Evolutionary conservation across 805 yeast genomes (phyloP).

Genomic region (Candida nanaspora): DNA sequence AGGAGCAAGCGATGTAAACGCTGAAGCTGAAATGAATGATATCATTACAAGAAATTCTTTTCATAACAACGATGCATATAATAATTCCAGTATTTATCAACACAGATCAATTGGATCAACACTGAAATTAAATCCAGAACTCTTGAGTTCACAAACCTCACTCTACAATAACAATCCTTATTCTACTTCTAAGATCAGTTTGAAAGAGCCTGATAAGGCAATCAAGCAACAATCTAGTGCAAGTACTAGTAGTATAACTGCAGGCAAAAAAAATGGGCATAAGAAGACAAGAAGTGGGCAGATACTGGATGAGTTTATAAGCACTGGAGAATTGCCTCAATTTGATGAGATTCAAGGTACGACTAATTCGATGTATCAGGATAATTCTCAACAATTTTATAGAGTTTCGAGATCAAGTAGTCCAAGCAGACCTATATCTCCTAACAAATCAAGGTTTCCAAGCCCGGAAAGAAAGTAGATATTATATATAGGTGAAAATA

Average conservation of each 20-base stretch:
- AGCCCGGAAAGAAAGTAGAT: slow-evolving; percentile 5
- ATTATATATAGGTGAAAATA: neutral
- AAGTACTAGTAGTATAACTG: slow-evolving; percentile 1
- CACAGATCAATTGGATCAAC: no score
- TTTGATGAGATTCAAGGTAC: slow-evolving; percentile 6
- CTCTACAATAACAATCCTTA: no score
- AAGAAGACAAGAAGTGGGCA: slow-evolving; percentile 17
- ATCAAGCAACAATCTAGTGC: slow-evolving; percentile 4
- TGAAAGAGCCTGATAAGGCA: slow-evolving; percentile 17
- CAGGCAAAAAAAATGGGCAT: slow-evolving; percentile 8
- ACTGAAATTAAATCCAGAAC: neutral
- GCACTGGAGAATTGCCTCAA: slow-evolving; percentile 15
- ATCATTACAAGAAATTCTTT: no score
- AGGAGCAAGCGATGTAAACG: no score
- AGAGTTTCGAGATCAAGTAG: slow-evolving; percentile 7
- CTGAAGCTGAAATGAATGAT: no score
- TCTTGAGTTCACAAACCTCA: neutral
- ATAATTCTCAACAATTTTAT: slow-evolving; percentile 7
- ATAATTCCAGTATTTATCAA: no score
- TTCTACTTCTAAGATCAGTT: no score
- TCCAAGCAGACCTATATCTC: slow-evolving; percentile 3
- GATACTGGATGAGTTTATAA: slow-evolving; percentile 21
- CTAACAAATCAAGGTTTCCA: slow-evolving; percentile 1
- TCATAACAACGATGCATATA: no score
- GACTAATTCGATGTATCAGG: slow-evolving; percentile 17